A percentile compares a stretch with the other conserved stretches of the same genome.
phyloP scores from a whole-genome alignment of 2,329 filamentous ascomycete genomes.

The Macrophomina pseudophaseolina region DNA sequence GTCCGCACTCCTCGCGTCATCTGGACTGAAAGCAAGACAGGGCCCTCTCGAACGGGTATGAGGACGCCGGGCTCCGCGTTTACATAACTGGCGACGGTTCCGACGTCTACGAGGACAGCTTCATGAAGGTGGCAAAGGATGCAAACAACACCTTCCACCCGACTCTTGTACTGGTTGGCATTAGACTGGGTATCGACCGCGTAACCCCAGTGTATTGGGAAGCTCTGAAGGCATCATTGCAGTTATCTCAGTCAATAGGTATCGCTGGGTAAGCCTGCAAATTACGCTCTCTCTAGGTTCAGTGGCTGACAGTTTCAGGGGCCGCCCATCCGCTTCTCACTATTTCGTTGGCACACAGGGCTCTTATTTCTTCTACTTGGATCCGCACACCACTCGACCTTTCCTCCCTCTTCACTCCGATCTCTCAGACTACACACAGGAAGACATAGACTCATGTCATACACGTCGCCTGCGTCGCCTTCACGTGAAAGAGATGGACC shows the following conservation, averaged over 20 bases:
- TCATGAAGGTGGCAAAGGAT: constrained; percentile 76
- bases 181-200: constrained; percentile 88
- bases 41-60: constrained; percentile 72
- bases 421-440: constrained; percentile 64
- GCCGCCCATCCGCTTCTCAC: constrained; percentile 87
- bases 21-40: constrained; percentile 51
- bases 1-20: background rate
- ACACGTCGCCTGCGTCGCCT: constrained; percentile 82
- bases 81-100: constrained; percentile 90
- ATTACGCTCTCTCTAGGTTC: background rate
- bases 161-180: constrained; percentile 86
- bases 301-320: constrained; percentile 57
- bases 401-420: constrained; percentile 70
- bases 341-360: constrained; percentile 77
- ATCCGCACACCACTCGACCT: constrained; percentile 85
- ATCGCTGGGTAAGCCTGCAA: constrained; percentile 79
- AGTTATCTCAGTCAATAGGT: constrained; percentile 90
- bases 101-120: constrained; percentile 90
- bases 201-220: constrained; percentile 96
- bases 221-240: constrained; percentile 81
- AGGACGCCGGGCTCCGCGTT: constrained; percentile 70
- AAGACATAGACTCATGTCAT: constrained; percentile 84
- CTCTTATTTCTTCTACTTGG: constrained; percentile 87
- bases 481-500: constrained; percentile 91
- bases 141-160: constrained; percentile 73